Conservation (phyloP, 2,329 filamentous ascomycete species). For the Juglanconis sp. region DNA sequence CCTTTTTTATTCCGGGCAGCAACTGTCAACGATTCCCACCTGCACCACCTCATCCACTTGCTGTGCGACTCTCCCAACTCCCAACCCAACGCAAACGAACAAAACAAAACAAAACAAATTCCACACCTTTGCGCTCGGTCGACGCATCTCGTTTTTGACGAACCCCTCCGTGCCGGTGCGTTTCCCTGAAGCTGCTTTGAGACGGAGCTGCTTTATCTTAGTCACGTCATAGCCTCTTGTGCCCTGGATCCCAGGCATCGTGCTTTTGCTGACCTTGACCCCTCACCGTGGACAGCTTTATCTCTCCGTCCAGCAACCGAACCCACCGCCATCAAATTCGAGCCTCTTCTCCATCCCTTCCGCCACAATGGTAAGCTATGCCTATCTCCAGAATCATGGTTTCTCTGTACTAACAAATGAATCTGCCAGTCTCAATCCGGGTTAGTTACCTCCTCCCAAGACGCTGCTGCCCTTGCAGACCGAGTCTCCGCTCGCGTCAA, state of each 20-base stretch:
- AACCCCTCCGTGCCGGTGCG: conserved; percentile 12
- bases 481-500: background rate
- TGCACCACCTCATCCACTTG: conserved; percentile 8
- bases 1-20: conserved; percentile 3
- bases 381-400: background rate
- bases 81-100: conserved; percentile 2
- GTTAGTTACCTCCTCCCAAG: conserved; percentile 44
- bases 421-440: conserved; percentile 62
- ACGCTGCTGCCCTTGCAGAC: conserved; percentile 6
- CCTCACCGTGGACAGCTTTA: conserved; percentile 18
- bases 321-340: conserved; percentile 3
- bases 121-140: conserved; percentile 2
- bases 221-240: conserved; percentile 15
- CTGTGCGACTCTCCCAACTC: conserved; percentile 10
- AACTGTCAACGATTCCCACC: conserved; percentile 8
- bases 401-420: background rate
- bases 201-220: background rate
- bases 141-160: conserved; percentile 6
- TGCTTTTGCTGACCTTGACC: conserved; percentile 15
- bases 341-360: conserved; percentile 3
- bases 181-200: background rate
- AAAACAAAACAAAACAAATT: conserved; percentile 6
- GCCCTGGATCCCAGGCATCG: background rate
- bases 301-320: conserved; percentile 8
- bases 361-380: conserved; percentile 16